Evolutionary conservation across 768 basidiomycete species (phyloP), one percentile per base, ranked within the genome.

Genomic region (Pleurotus tuoliensis): DNA sequence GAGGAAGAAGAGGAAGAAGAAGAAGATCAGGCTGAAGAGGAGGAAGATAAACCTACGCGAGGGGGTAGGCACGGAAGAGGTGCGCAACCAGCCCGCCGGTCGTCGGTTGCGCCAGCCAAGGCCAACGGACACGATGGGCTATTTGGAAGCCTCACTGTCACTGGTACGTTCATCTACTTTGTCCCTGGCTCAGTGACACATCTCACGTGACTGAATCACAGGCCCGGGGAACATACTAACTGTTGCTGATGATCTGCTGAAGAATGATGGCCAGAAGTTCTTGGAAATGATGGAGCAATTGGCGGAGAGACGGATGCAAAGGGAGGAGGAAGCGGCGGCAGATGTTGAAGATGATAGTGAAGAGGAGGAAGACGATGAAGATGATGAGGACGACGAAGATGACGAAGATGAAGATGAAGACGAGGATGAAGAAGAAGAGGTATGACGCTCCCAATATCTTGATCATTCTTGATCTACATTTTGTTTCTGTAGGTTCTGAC

Each of bases 251-350:
- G 97, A 99, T 74, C 82, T 99, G 45, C 80, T 99, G 64, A 97
- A 97, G 79, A 98, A 98, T 65, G 95, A 99, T 66, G 96, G 96
- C 2, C 92, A 94, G 66, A 98, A 97, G 76, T 99, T 99, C 76
- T 76, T 99, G 64, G 97, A 99, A 77, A 99, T 99, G 97, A 99
- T 99, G 97, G 97, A 98, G 70, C 94, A 96, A 72, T 82, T 99
- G 16, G 95, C 96, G 0, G 94, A 97, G 66, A 83, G 93, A 49
- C 83, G 96, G 45, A 92, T 96, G 82, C 88, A 91, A 9, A 82
- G 95, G 3, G 95, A 98, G 67, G 90, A 94, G 53, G 77, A 78
- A 56, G 75, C 78, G 18, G 74, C 76, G 15, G 71, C 65, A 0
- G 73, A 74, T 59, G 73, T 77, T 7, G 76, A 78, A 59, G 77